Base-by-base conservation (phyloP, 2,329 filamentous ascomycete genomes). In the Trichoderma endophyticum region DNA sequence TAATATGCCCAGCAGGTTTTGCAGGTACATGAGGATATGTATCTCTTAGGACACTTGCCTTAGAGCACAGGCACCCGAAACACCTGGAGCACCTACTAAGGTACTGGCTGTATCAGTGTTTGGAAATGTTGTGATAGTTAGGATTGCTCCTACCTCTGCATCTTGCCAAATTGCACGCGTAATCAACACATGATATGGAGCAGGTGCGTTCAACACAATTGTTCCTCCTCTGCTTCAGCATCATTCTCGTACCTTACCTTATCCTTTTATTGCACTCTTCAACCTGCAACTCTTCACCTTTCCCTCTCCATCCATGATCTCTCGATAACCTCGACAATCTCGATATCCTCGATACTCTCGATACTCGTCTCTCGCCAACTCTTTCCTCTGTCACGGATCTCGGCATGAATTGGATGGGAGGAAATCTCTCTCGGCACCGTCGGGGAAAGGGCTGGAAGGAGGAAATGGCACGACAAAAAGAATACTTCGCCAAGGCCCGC, bases 341-440 rank as follows among this genome's bases (percentile, higher is more conserved):
- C 15, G 15, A 36, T 61, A 2, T n/a, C 21, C 15, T 43, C 34
- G 34, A 36, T 36, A 36, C 14, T 36, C 34, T 36, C 34, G 34
- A 15, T 15, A 36, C 34, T 36, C 34, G 34, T 36, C 14, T 36
- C 34, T 26, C 14, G 24, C 24, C 24, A 28, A n/a, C 8, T 26
- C 32, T 8, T 24, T 21, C 6, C 6, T 32, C 39, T 15, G 2
- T n/a, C 12, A 30, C 12, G 24, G 14, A 34, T 26, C 5, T 26
- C 65, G 74, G 36, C 56, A 84, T 84, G 83, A 84, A 84, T 74
- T 83, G 83, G 82, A 84, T 80, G 3, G 81, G 81, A 73, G 81
- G 82, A 11, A 73, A 77, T 39, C 79, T 83, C 26, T 77, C 81
- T 57, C 81, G 82, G 9, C 79, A 83, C 72, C 78, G 79, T 30